These are phyloP conservation scores for Cynanchum wilfordii DNA, from an alignment of 257 asterid species.

Conservation along the genomic window DNA sequence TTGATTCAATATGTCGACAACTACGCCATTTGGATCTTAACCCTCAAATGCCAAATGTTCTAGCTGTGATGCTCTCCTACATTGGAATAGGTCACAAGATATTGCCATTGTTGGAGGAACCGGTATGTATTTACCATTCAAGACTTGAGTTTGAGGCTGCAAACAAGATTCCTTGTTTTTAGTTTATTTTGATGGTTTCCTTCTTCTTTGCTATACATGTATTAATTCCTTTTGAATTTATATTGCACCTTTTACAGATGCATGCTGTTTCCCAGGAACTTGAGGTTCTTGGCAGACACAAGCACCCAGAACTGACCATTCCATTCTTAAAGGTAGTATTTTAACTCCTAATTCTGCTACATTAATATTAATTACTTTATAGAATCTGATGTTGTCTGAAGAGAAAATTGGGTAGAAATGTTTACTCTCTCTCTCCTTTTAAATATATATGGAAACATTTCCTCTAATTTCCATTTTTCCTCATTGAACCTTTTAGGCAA, in stretches of 20 bases:
- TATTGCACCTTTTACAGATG: constrained; percentile 48
- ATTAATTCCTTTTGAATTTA: neutral
- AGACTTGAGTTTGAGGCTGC: constrained; percentile 10
- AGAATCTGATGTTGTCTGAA: neutral
- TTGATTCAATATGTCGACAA: constrained; percentile 88
- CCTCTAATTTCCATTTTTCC: neutral
- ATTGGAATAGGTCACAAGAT: constrained; percentile 81
- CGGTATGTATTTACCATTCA: constrained; percentile 47
- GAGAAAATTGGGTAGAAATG: neutral
- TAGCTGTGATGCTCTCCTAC: constrained; percentile 86
- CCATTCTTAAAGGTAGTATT: constrained; percentile 77
- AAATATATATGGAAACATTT: neutral
- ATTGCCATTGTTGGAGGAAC: constrained; percentile 93
- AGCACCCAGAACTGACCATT: constrained; percentile 77
- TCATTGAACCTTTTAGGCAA: constrained; percentile 44
- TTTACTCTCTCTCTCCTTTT: neutral
- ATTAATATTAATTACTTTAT: neutral
- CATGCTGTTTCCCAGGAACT: constrained; percentile 83
- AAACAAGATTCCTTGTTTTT: constrained; percentile 11
- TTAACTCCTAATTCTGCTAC: neutral
- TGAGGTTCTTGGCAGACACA: constrained; percentile 92
- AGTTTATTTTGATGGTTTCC: neutral
- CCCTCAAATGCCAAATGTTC: constrained; percentile 89
- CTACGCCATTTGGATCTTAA: constrained; percentile 86
- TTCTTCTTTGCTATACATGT: constrained; percentile 15